Conservation (phyloP, 306 rosid species). For the Crataegus laevigata region DNA sequence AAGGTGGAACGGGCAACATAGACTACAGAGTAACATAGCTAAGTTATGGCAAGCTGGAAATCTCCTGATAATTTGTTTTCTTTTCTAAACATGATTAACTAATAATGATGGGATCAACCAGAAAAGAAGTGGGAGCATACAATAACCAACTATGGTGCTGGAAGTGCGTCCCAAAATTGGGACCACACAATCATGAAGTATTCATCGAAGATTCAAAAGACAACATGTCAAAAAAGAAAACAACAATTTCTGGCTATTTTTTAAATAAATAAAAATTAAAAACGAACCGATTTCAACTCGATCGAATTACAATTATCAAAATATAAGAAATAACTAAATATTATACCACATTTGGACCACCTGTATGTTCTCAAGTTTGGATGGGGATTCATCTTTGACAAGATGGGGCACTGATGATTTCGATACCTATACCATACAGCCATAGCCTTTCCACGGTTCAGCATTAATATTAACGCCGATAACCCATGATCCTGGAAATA, state of each 20-base stretch:
- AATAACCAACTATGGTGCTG: not conserved
- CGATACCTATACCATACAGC: too few relatives aligned
- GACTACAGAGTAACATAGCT: too few relatives aligned
- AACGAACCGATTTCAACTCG: not conserved
- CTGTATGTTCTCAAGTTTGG: not conserved
- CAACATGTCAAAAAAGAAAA: not conserved
- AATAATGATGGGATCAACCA: not conserved
- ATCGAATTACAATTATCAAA: not conserved
- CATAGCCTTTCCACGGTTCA: too few relatives aligned
- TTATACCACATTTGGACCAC: not conserved
- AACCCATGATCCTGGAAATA: too few relatives aligned
- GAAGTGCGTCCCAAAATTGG: conserved; percentile 1
- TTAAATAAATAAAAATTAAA: too few relatives aligned
- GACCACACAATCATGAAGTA: conserved; percentile 5
- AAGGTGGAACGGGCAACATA: not conserved
- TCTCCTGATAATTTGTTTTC: not conserved
- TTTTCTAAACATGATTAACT: not conserved
- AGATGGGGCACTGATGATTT: too few relatives aligned
- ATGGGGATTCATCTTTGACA: not conserved
- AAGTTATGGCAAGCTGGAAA: conserved; percentile 3
- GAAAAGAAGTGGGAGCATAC: not conserved
- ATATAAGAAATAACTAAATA: not conserved
- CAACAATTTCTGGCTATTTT: not conserved
- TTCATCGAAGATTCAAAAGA: not conserved
- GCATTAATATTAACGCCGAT: too few relatives aligned